Conservation (phyloP, 768 basidiomycete genomes). For the Nevesoporus exiguus region DNA sequence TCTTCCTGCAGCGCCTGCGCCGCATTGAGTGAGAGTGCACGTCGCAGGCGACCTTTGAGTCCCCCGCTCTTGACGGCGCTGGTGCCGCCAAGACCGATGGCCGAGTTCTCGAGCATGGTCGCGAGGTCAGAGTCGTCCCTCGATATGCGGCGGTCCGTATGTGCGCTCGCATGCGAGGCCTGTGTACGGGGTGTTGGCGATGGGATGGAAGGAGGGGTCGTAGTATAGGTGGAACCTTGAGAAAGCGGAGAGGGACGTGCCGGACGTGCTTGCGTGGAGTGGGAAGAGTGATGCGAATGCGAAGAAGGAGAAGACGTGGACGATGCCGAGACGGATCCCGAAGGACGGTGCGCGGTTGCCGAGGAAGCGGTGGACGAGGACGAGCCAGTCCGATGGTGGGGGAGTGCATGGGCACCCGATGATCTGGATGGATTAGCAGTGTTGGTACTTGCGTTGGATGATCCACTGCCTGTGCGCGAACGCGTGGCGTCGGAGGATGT, state of each 20-base stretch:
- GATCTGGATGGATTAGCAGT: constrained; percentile 11
- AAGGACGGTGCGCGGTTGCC: constrained; percentile 21
- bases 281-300: constrained; percentile 26
- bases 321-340: constrained; percentile 28
- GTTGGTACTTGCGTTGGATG: constrained; percentile 20
- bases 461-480: constrained; percentile 30
- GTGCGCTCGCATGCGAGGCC: constrained; percentile 43
- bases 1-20: constrained; percentile 52
- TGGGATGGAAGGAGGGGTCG: constrained; percentile 12
- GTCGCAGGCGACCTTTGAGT: constrained; percentile 72
- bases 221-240: constrained; percentile 29
- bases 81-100: constrained; percentile 36
- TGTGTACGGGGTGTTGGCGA: constrained; percentile 21
- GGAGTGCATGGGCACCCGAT: constrained; percentile 26
- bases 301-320: constrained; percentile 28
- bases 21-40: constrained; percentile 68
- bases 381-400: constrained; percentile 33
- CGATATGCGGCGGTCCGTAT: constrained; percentile 72
- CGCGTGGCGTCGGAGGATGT: constrained; percentile 28
- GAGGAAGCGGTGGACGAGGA: constrained; percentile 27
- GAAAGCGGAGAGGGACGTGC: constrained; percentile 27
- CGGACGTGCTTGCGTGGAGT: constrained; percentile 25
- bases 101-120: constrained; percentile 43
- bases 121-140: constrained; percentile 71
- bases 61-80: constrained; percentile 55